phyloP scores from a whole-genome alignment of 169 alveolate genomes.

The Perkinsus olseni region DNA sequence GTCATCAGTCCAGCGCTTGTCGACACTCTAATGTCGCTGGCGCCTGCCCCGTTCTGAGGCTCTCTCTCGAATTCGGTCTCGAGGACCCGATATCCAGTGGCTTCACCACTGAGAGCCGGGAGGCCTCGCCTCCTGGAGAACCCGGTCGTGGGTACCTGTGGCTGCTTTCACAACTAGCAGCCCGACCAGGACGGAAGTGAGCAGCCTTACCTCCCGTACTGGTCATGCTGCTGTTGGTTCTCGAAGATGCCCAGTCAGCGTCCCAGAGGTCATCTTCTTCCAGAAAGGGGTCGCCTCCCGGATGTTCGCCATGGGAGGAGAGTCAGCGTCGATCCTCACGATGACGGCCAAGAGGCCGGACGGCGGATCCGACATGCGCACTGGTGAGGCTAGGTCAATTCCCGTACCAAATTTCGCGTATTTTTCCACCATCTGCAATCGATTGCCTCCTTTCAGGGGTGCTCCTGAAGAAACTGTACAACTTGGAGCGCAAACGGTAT shows the following conservation, averaged over 20 bases:
- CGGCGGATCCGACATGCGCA: background rate
- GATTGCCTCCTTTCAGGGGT: background rate
- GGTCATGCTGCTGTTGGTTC: too few relatives aligned
- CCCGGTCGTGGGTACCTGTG: background rate
- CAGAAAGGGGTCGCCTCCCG: background rate
- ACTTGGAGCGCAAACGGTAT: background rate
- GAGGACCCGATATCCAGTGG: background rate
- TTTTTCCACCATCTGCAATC: too few relatives aligned
- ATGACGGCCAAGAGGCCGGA: background rate
- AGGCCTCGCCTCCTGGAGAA: too few relatives aligned
- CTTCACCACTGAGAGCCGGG: background rate
- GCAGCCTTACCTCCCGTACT: background rate
- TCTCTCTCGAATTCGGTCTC: background rate
- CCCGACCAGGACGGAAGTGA: background rate
- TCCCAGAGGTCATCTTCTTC: background rate
- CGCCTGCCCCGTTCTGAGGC: background rate
- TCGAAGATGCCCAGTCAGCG: background rate
- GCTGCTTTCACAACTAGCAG: background rate
- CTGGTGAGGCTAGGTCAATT: background rate
- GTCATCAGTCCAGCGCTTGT: background rate
- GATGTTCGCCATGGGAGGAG: background rate
- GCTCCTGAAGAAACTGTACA: background rate
- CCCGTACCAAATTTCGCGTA: background rate
- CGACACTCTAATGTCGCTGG: background rate
- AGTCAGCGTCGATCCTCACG: background rate